phyloP scores from a whole-genome alignment of 2,329 filamentous ascomycete genomes.

The Westerdykella ornata region DNA sequence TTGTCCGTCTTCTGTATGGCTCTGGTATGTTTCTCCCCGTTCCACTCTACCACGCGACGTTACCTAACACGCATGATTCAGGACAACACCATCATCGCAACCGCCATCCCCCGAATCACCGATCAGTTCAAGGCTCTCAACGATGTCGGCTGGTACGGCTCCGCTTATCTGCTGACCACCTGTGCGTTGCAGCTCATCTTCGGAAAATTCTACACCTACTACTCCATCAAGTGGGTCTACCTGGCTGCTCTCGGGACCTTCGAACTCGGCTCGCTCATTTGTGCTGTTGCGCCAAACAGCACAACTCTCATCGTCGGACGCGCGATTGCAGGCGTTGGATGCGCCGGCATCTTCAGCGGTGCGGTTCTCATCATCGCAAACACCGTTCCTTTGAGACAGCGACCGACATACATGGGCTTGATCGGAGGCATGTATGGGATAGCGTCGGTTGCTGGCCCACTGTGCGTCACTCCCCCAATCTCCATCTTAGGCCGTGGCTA shows the following conservation, averaged over 20 bases:
- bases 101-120: slow-evolving; percentile 45
- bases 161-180: slow-evolving; percentile 39
- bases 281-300: slow-evolving; percentile 46
- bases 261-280: slow-evolving; percentile 48
- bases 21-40: slow-evolving; percentile 16
- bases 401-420: slow-evolving; percentile 46
- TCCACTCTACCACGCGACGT: neutral
- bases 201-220: slow-evolving; percentile 44
- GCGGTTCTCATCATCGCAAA: slow-evolving; percentile 44
- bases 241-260: slow-evolving; percentile 43
- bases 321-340: slow-evolving; percentile 46
- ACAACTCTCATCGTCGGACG: slow-evolving; percentile 47
- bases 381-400: slow-evolving; percentile 41
- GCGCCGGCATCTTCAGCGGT: slow-evolving; percentile 47
- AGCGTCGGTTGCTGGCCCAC: slow-evolving; percentile 43
- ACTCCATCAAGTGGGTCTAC: slow-evolving; percentile 44
- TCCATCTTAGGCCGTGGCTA: slow-evolving; percentile 20
- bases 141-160: slow-evolving; percentile 44
- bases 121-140: slow-evolving; percentile 43
- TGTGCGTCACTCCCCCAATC: slow-evolving; percentile 25
- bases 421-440: slow-evolving; percentile 48
- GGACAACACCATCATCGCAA: slow-evolving; percentile 46
- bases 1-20: slow-evolving; percentile 37
- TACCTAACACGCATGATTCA: slow-evolving; percentile 9
- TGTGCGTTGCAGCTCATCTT: slow-evolving; percentile 38